Base-by-base conservation (phyloP, 1,284 basidiomycete species). In the Volvariella volvacea region DNA sequence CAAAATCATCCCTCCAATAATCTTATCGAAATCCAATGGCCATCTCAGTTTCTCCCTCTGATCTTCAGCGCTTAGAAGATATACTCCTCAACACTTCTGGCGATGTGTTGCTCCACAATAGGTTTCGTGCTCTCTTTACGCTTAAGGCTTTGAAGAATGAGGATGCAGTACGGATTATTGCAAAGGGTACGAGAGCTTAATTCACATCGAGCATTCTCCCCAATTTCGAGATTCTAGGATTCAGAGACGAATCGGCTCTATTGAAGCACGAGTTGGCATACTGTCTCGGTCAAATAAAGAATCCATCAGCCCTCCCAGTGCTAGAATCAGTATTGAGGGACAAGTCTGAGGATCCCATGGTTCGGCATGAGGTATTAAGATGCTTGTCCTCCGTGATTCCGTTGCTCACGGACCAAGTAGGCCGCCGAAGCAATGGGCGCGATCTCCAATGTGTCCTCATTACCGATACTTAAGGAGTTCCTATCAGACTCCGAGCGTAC, bases 341-440 rank as follows among this genome's bases (percentile, higher is more conserved):
- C 53, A 61, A 65, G 39, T 60, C 69, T 3, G 85, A 95, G 62
- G 92, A 99, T 66, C 85, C 92, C 1, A 99, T 99, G 96, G 96
- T 99, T 47, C 76, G 95, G 45, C 95, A 99, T 69, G 95, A 99
- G 74, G 89, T 88, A 51, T 52, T 70, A 22, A 41, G 15, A 36
- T 38, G 28, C 30, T 42, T 39, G 9, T 7, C 21, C 10, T 43
- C n/a, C 44, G 45, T 16, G 43, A 51, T 39, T 43, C 42, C 17
- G 39, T 42, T 14, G 10, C 32, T 25, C 2, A 31, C 38, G 40
- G 42, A 36, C 39, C 43, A 49, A 50, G 38, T 51, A 92, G 88
- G 94, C 96, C 19, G 96, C 96, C 15, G 96, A 99, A 68, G 95
- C 96, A 2, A 87, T 99, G 73, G 96, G 95, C 36, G 96, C 96